Conservation (phyloP, 23 red algal genomes). For the Gracilariopsis chorda region DNA sequence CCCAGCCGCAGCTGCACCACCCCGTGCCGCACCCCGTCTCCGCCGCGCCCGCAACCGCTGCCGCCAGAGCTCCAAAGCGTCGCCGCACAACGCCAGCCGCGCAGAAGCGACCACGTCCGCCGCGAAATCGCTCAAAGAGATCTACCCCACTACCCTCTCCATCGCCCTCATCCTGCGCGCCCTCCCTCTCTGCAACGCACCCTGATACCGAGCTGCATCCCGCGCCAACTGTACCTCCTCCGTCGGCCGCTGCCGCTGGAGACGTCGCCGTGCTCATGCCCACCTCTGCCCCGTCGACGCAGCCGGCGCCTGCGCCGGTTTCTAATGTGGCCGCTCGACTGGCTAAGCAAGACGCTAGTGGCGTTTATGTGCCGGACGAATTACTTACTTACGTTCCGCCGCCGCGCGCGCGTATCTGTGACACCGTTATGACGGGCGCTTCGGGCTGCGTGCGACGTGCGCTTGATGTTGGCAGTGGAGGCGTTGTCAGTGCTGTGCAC, state of each 20-base stretch:
- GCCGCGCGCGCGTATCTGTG: background rate
- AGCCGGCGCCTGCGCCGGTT: background rate
- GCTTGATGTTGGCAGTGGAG: background rate
- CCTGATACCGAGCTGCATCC: too few relatives aligned
- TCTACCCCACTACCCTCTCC: background rate
- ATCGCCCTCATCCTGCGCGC: background rate
- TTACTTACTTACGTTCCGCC: slow-evolving; percentile 2
- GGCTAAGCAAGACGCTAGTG: background rate
- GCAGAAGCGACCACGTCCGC: background rate
- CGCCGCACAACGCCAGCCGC: background rate
- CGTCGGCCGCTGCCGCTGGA: background rate
- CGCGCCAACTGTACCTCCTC: background rate
- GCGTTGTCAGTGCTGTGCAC: background rate
- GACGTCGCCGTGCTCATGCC: background rate
- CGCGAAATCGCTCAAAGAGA: background rate
- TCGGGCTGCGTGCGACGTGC: slow-evolving; percentile 18
- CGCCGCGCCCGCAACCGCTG: background rate
- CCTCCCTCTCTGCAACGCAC: background rate
- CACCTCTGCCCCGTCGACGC: background rate
- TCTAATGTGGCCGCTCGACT: background rate
- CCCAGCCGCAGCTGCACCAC: background rate
- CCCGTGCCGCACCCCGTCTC: background rate
- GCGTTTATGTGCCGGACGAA: slow-evolving; percentile 16
- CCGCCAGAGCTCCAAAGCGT: background rate
- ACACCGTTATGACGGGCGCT: background rate